Percentiles rank a stretch among this genome's conserved stretches.
phyloP scores from a whole-genome alignment of 352 stramenopile genomes.

The Phytophthora kernoviae region DNA sequence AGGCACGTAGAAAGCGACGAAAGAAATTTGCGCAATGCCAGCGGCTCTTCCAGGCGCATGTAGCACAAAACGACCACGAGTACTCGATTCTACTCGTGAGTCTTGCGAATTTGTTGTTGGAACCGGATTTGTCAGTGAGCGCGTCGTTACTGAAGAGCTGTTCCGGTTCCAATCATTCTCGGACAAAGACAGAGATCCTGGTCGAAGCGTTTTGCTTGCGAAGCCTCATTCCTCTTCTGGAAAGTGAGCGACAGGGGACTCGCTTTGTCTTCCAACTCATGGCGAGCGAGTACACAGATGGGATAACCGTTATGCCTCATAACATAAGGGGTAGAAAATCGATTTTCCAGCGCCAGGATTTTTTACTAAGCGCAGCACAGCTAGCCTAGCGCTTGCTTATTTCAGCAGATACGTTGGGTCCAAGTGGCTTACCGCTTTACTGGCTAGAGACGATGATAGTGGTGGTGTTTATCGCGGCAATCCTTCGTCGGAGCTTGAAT shows the following conservation, averaged over 20 bases:
- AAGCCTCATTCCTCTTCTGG: slow-evolving; percentile 53
- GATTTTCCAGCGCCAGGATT: slow-evolving; percentile 19
- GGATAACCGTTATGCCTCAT: no score
- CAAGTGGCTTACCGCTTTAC: slow-evolving; percentile 35
- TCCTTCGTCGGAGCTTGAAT: slow-evolving; percentile 9
- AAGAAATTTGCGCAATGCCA: slow-evolving; percentile 45
- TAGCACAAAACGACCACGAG: slow-evolving; percentile 74
- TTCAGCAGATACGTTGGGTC: slow-evolving; percentile 40
- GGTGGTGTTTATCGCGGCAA: slow-evolving; percentile 1
- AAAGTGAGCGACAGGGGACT: slow-evolving; percentile 51
- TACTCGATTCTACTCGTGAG: slow-evolving; percentile 68
- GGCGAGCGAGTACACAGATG: slow-evolving; percentile 33
- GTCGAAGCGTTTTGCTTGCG: slow-evolving; percentile 36
- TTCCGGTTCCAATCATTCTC: background rate
- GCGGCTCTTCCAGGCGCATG: slow-evolving; percentile 42
- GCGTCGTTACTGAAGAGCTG: slow-evolving; percentile 34
- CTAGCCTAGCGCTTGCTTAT: slow-evolving; percentile 35
- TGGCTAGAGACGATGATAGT: slow-evolving; percentile 6
- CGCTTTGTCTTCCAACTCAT: slow-evolving; percentile 60
- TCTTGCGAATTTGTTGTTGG: slow-evolving; percentile 48
- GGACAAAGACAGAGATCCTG: slow-evolving; percentile 5
- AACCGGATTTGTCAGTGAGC: slow-evolving; percentile 44
- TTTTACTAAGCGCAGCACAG: slow-evolving; percentile 41
- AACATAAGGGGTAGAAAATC: background rate
- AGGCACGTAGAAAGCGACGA: slow-evolving; percentile 42